Evolutionary conservation across 441 rosid species (phyloP).

Genomic region (Metrosideros polymorpha): DNA sequence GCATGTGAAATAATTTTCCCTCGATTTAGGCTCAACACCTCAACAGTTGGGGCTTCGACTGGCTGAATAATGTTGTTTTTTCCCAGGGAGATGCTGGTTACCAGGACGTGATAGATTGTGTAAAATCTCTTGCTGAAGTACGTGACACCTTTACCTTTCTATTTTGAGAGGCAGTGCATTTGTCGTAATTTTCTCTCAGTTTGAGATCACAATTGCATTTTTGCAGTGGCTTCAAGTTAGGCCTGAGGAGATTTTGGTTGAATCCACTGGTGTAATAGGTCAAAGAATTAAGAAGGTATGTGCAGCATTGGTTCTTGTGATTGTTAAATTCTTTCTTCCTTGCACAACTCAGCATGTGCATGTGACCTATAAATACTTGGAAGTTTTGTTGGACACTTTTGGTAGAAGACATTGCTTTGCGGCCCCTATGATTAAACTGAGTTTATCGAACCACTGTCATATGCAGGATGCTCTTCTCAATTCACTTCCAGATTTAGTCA

Average conservation of each 20-base stretch:
- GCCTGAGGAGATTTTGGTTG: conserved; percentile 62
- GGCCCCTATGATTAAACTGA: neutral
- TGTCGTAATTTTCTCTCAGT: neutral
- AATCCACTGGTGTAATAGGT: conserved; percentile 96
- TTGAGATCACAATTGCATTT: neutral
- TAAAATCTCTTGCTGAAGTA: conserved; percentile 56
- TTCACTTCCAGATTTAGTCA: conserved; percentile 69
- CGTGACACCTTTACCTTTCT: neutral
- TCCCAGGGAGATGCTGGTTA: conserved; percentile 93
- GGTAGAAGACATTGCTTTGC: neutral
- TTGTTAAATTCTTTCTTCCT: neutral
- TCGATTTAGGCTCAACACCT: neutral
- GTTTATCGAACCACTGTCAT: conserved; percentile 5
- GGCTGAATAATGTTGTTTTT: neutral
- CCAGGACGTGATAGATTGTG: conserved; percentile 79
- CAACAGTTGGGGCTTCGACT: neutral
- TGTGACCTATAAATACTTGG: neutral
- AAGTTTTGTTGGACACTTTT: neutral
- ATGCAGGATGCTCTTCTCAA: conserved; percentile 69
- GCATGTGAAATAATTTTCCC: neutral
- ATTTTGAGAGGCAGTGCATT: neutral
- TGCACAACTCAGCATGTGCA: neutral
- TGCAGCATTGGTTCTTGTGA: neutral
- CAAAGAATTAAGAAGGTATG: conserved; percentile 80
- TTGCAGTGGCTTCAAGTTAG: conserved; percentile 56